A percentile compares a stretch with the other conserved stretches of the same genome.
These are phyloP conservation scores for Hordeum marinum DNA, from an alignment of 176 grass and related monocot genomes.

Conservation along the genomic window DNA sequence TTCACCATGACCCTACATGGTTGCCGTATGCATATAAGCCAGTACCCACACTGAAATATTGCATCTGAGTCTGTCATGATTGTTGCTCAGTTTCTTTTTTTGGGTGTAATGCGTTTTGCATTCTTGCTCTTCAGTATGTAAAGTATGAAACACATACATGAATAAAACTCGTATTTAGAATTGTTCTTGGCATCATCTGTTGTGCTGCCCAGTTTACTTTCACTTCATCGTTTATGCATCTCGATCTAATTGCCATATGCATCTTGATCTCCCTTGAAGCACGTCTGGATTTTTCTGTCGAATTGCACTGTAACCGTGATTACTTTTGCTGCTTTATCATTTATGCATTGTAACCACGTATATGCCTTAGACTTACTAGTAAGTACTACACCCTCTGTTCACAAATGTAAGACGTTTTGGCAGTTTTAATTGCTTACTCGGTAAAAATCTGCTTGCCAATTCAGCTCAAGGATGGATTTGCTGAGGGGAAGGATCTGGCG, in stretches of 20 bases:
- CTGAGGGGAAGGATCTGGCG: constrained; percentile 56
- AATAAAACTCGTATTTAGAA: not conserved
- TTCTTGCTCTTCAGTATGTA: not conserved
- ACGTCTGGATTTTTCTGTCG: not conserved
- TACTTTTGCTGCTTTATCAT: not conserved
- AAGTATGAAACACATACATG: not conserved
- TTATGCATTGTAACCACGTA: not conserved
- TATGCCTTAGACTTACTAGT: not conserved
- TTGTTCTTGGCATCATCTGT: not conserved
- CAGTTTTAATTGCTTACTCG: no score
- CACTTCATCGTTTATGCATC: not conserved
- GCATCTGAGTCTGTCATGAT: no score
- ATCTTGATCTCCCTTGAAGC: not conserved
- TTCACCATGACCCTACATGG: not conserved
- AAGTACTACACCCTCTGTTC: no score
- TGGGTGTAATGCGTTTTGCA: not conserved
- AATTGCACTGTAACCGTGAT: not conserved
- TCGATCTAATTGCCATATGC: not conserved
- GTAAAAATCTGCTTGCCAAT: constrained; percentile 4
- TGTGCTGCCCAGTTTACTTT: not conserved
- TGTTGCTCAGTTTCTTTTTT: not conserved
- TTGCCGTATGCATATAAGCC: not conserved
- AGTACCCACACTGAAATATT: not conserved
- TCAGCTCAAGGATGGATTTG: constrained; percentile 65
- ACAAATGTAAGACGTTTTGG: not conserved